Percentiles rank a stretch among this genome's conserved stretches.
phyloP scores from a whole-genome alignment of 202 grass and related monocot genomes.

The Digitaria exilis region DNA sequence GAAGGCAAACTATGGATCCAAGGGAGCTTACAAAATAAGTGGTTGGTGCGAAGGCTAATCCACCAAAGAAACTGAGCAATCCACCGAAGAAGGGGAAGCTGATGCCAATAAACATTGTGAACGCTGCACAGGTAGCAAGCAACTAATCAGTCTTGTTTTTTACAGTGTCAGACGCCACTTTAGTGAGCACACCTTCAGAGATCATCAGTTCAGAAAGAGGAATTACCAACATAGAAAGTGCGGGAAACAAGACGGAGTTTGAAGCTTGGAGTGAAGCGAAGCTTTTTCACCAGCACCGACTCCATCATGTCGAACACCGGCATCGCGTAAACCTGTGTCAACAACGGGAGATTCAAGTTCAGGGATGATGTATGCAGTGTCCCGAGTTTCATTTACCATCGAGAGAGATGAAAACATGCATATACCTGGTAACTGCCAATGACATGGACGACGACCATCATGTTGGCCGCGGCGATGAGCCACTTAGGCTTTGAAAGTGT shows the following conservation, averaged over 20 bases:
- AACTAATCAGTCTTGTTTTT: constrained; percentile 28
- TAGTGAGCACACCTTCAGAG: neutral
- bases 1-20: neutral
- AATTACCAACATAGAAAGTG: constrained; percentile 54
- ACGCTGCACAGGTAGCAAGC: constrained; percentile 45
- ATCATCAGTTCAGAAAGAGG: neutral
- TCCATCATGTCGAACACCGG: constrained; percentile 74
- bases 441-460: constrained; percentile 69
- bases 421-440: constrained; percentile 71
- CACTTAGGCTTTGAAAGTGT: constrained; percentile 46
- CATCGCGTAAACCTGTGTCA: constrained; percentile 55
- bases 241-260: constrained; percentile 55
- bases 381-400: neutral
- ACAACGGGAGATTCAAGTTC: neutral
- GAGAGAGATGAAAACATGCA: neutral
- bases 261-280: constrained; percentile 41
- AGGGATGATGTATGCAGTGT: neutral
- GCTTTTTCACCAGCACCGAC: constrained; percentile 50
- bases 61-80: constrained; percentile 70
- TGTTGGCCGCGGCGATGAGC: constrained; percentile 61
- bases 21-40: constrained; percentile 11
- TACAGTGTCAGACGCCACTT: neutral
- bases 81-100: constrained; percentile 64
- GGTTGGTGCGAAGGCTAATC: constrained; percentile 55
- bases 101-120: constrained; percentile 71